These are phyloP conservation scores for Huiozyma naganishii DNA, from an alignment of 805 yeast genomes.

Conservation along the genomic window DNA sequence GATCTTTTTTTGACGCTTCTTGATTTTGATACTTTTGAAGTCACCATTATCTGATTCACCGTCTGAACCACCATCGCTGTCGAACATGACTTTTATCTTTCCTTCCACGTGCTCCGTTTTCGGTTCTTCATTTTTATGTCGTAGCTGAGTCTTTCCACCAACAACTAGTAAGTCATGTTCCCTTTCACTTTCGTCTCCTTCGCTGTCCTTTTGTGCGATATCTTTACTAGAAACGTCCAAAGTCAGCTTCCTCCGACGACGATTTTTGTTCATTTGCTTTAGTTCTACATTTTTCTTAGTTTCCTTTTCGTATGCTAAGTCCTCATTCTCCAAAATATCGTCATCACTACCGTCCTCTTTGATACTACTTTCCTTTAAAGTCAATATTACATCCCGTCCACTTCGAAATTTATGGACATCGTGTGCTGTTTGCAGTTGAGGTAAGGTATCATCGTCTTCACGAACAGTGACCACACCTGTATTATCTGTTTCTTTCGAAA, in stretches of 20 bases:
- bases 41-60: slow-evolving; percentile 25
- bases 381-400: slow-evolving; percentile 39
- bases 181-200: slow-evolving; percentile 10
- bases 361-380: slow-evolving; percentile 38
- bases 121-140: not conserved
- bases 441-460: slow-evolving; percentile 14
- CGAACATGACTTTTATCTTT: slow-evolving; percentile 21
- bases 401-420: slow-evolving; percentile 32
- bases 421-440: slow-evolving; percentile 38
- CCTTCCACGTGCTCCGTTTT: not conserved
- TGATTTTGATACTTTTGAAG: slow-evolving; percentile 30
- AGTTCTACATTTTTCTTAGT: slow-evolving; percentile 26
- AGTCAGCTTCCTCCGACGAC: slow-evolving; percentile 19
- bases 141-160: slow-evolving; percentile 7
- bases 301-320: slow-evolving; percentile 16
- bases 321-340: slow-evolving; percentile 20
- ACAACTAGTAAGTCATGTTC: slow-evolving; percentile 9
- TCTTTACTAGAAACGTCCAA: slow-evolving; percentile 16
- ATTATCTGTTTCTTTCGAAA: not conserved
- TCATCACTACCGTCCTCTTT: slow-evolving; percentile 22
- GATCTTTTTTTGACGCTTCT: slow-evolving; percentile 28
- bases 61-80: slow-evolving; percentile 7
- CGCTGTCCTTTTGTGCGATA: slow-evolving; percentile 12
- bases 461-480: slow-evolving; percentile 16
- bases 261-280: slow-evolving; percentile 26